Evolutionary conservation across 2,329 filamentous ascomycete genomes (phyloP).

Genomic region (Paracorniculantispora psalliotae): DNA sequence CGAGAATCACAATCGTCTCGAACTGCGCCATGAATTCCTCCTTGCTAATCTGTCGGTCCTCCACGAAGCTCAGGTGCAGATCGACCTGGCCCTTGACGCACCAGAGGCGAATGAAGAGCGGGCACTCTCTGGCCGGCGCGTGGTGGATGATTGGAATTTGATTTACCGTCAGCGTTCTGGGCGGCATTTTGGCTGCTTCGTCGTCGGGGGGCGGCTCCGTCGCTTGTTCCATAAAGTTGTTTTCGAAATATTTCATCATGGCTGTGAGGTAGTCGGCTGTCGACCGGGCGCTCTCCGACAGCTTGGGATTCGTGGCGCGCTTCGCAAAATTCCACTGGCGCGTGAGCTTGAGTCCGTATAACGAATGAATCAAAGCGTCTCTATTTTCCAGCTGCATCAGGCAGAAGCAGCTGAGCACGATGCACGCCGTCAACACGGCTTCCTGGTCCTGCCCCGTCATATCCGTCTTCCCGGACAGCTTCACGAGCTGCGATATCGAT

Average conservation of each 20-base stretch:
- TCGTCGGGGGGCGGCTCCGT: background rate
- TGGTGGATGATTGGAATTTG: background rate
- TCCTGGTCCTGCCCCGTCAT: conserved; percentile 5
- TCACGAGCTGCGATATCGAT: conserved; percentile 1
- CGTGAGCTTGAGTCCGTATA: conserved; percentile 1
- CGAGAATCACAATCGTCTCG: background rate
- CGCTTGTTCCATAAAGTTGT: conserved; percentile 1
- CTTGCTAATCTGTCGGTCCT: background rate
- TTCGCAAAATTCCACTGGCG: conserved; percentile 8
- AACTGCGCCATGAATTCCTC: background rate
- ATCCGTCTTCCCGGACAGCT: conserved; percentile 4
- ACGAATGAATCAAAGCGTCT: conserved; percentile 5
- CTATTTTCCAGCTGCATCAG: conserved; percentile 11
- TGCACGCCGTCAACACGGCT: conserved; percentile 6
- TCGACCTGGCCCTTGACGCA: conserved; percentile 11
- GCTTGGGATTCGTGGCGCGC: conserved; percentile 2
- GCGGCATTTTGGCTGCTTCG: background rate
- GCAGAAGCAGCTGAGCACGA: conserved; percentile 9
- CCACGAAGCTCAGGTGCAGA: conserved; percentile 1
- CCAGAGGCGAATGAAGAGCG: conserved; percentile 4
- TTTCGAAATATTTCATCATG: conserved; percentile 7
- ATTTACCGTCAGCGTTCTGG: background rate
- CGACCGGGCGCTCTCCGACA: background rate
- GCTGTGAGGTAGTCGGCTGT: conserved; percentile 5
- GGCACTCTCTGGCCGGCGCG: background rate